Base-by-base conservation (phyloP, 2,329 filamentous ascomycete genomes). In the Trichoderma simmonsii region DNA sequence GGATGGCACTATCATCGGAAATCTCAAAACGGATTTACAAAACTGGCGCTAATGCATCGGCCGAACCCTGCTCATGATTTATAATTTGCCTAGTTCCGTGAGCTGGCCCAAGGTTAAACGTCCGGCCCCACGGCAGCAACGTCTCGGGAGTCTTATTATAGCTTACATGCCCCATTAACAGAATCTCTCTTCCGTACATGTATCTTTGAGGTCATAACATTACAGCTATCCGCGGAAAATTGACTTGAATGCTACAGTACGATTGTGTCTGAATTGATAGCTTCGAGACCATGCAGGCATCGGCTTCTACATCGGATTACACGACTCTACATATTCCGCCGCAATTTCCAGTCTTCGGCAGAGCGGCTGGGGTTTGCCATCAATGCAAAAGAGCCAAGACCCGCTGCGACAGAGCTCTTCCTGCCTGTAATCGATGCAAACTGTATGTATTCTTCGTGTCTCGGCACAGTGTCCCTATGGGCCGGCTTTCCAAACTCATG, bases 51-150 rank as follows among this genome's bases (percentile, higher is more conserved):
- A 69, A 69, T 69, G 65, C 65, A 69, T 60, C 65, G 65, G 65
- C 65, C 65, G 65, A 69, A 48, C 65, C 65, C 65, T 69, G 65
- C 28, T 48, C 65, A n/a, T 43, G 36, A 48, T 69, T 69, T 69
- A 68, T 68, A 26, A 69, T 59, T 48, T 24, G 43, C 21, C 6
- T 60, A 36, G 30, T 67, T 67, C 48, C 51, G 32, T 34, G 18
- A 18, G 30, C 7, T 21, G 21, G 48, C 30, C 9, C 12, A 11
- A 12, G 26, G 48, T 30, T 18, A 28, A 30, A 26, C 21, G 21
- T 28, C n/a, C 28, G 28, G 56, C 60, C 60, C 60, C 60, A 43
- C 60, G 60, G 60, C 7, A 48, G 9, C 28, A 60, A 32, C 26
- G 8, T 9, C 21, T 34, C 48, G 54, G 7, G 63, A 64, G 36